A percentile compares a stretch with the other conserved stretches of the same genome.
Evolutionary conservation across 2,329 filamentous ascomycete genomes (phyloP).

Genomic region (Colletotrichum destructivum): DNA sequence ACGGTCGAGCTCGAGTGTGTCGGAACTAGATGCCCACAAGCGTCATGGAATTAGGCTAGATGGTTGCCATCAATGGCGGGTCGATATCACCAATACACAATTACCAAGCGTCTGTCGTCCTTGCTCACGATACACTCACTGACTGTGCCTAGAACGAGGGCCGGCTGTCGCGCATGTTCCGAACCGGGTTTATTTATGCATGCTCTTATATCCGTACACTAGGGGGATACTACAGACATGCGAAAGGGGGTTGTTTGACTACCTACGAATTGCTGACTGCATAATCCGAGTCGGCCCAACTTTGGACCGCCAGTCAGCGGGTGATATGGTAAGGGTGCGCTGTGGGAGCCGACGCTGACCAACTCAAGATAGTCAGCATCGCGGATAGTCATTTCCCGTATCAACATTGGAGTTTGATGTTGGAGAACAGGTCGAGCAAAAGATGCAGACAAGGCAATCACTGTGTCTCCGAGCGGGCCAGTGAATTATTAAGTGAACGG

Average conservation of each 20-base stretch:
- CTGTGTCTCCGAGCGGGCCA: background rate
- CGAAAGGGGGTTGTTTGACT: no score
- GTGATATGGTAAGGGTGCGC: no score
- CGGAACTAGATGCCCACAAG: background rate
- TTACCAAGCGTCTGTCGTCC: background rate
- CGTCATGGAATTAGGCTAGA: conserved; percentile 15
- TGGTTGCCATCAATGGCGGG: conserved; percentile 11
- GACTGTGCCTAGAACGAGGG: no score
- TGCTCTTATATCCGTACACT: no score
- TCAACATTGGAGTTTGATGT: background rate
- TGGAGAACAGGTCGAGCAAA: background rate
- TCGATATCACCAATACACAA: conserved; percentile 14
- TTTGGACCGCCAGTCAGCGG: no score
- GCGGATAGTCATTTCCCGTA: background rate
- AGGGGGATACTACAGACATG: no score
- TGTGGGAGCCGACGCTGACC: no score
- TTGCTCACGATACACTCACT: background rate
- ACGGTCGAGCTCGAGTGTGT: background rate
- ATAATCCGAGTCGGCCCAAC: no score
- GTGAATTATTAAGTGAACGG: background rate
- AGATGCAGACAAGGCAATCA: background rate
- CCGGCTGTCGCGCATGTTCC: no score
- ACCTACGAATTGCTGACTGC: no score
- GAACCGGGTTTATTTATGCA: no score
- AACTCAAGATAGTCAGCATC: no score